Conservation (phyloP, 2,329 filamentous ascomycete species). For the Emydomyces testavorans region DNA sequence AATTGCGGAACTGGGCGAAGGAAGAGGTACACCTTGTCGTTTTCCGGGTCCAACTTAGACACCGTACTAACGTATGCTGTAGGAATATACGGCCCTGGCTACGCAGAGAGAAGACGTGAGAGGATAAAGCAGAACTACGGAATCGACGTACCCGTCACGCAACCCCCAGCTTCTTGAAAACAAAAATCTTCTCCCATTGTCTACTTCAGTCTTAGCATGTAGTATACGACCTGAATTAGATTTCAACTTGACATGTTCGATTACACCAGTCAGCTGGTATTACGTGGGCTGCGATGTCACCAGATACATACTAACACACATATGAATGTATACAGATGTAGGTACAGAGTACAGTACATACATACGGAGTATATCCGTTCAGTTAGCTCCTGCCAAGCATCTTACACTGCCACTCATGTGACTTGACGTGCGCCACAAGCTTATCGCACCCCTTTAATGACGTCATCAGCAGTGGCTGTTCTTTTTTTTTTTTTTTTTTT, state of each 20-base stretch:
- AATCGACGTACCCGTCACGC: constrained; percentile 62
- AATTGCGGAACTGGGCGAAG: constrained; percentile 70
- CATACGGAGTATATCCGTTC: too few species aligned
- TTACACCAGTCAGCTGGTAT: too few species aligned
- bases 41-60: neutral
- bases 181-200: constrained; percentile 2
- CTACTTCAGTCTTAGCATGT: constrained; percentile 11
- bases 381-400: too few species aligned
- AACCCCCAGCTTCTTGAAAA: constrained; percentile 27
- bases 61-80: constrained; percentile 14
- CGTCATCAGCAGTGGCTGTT: too few species aligned
- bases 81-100: constrained; percentile 74
- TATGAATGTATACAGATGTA: too few species aligned
- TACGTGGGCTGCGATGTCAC: too few species aligned
- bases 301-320: too few species aligned
- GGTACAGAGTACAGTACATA: too few species aligned
- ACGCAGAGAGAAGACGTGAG: constrained; percentile 70
- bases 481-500: too few species aligned
- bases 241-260: constrained; percentile 5
- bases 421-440: too few species aligned
- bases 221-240: constrained; percentile 13
- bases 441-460: too few species aligned
- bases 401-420: too few species aligned
- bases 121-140: constrained; percentile 79
- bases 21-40: constrained; percentile 66